A percentile compares a stretch with the other conserved stretches of the same genome.
Conservation (phyloP, 148 eudicot genomes). For the Fagopyrum homotropicum region DNA sequence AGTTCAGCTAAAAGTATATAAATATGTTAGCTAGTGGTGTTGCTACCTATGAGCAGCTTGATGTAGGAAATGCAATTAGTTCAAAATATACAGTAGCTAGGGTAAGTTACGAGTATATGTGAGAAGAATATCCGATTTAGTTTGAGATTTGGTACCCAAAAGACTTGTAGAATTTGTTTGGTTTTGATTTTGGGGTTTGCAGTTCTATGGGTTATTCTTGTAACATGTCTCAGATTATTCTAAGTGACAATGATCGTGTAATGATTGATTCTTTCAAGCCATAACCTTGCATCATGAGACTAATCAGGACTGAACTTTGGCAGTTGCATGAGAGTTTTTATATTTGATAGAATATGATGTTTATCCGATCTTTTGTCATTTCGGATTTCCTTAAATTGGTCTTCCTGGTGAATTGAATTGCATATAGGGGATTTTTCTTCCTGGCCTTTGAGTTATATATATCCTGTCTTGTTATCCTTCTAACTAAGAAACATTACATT, state of each 20-base stretch:
- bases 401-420: not conserved
- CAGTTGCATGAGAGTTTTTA: not conserved
- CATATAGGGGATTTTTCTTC: not conserved
- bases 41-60: not conserved
- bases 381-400: not conserved
- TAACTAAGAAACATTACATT: not conserved
- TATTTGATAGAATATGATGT: not conserved
- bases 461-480: not conserved
- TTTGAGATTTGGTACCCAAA: conserved; percentile 1
- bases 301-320: not conserved
- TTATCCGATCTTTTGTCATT: not conserved
- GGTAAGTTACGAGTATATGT: not conserved
- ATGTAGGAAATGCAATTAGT: not conserved
- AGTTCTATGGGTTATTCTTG: not conserved
- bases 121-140: not conserved
- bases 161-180: not conserved
- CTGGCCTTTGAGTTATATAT: not conserved
- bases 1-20: not conserved
- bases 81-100: not conserved
- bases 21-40: not conserved
- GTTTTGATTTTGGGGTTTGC: not conserved
- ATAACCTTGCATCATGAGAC: not conserved
- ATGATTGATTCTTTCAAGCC: too few relatives aligned
- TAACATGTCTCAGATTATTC: not conserved
- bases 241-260: not conserved